phyloP scores from a whole-genome alignment of 208 protist genomes.

The Acanthamoeba triangularis region DNA sequence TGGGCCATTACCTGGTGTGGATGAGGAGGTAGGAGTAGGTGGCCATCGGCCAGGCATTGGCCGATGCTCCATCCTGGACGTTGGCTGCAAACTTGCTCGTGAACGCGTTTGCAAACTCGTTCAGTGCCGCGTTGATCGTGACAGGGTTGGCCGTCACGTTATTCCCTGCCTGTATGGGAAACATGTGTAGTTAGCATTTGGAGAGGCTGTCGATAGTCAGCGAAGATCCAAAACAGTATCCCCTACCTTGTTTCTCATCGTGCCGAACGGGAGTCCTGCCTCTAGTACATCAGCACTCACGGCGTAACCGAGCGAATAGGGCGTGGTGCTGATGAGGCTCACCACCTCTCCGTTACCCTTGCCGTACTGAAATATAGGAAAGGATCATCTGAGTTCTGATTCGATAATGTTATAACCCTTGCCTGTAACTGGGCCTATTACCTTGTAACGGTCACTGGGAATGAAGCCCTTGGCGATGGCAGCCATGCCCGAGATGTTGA shows the following conservation, averaged over 20 bases:
- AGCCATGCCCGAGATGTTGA: background rate
- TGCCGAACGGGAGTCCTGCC: background rate
- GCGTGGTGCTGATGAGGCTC: background rate
- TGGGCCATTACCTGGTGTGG: background rate
- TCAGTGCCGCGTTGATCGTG: background rate
- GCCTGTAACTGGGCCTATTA: background rate
- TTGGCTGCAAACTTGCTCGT: background rate
- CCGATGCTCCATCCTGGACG: constrained; percentile 3
- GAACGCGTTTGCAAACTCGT: constrained; percentile 22
- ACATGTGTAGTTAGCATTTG: background rate
- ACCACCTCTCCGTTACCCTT: constrained; percentile 8
- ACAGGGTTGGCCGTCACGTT: constrained; percentile 13
- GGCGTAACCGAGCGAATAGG: constrained; percentile 45
- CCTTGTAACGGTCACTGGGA: background rate
- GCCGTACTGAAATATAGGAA: background rate
- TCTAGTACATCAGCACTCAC: constrained; percentile 22
- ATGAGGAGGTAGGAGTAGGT: constrained; percentile 65
- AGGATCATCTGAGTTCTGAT: background rate
- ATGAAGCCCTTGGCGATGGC: constrained; percentile 20
- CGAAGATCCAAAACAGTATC: no score
- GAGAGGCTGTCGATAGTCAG: background rate
- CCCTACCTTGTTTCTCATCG: constrained; percentile 6
- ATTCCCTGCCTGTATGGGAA: background rate
- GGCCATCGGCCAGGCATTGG: constrained; percentile 58
- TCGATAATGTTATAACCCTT: background rate